Conservation (phyloP, 495 filamentous ascomycete genomes). For the Trichoderma virens region DNA sequence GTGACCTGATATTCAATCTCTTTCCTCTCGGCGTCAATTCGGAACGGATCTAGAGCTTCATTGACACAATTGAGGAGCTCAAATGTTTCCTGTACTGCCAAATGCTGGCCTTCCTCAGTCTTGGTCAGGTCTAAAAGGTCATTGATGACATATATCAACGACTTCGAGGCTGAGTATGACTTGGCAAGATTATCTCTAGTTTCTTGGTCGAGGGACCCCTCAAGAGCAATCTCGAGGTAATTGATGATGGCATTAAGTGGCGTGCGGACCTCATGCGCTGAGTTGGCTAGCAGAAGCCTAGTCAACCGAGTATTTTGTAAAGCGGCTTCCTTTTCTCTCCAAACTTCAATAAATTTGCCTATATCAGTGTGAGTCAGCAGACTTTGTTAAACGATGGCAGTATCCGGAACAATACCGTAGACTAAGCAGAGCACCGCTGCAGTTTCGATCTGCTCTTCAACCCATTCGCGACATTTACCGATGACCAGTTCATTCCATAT, state of each 20-base stretch:
- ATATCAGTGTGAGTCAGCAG: conserved; percentile 13
- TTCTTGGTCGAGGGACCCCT: conserved; percentile 72
- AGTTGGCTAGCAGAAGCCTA: conserved; percentile 75
- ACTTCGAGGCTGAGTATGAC: conserved; percentile 94
- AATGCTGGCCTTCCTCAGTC: conserved; percentile 69
- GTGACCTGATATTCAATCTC: conserved; percentile 58
- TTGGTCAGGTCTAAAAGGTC: conserved; percentile 90
- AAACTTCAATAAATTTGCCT: conserved; percentile 69
- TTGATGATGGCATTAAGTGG: conserved; percentile 96
- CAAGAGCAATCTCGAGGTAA: conserved; percentile 87
- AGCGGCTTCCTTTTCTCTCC: conserved; percentile 84
- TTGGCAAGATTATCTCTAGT: conserved; percentile 80
- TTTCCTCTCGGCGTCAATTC: conserved; percentile 68
- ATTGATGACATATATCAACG: conserved; percentile 91
- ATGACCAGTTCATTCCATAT: conserved; percentile 70
- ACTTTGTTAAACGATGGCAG: neutral
- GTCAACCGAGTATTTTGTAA: conserved; percentile 78
- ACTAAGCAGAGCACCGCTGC: conserved; percentile 84
- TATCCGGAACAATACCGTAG: conserved; percentile 59
- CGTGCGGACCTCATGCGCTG: conserved; percentile 90
- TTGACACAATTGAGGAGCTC: conserved; percentile 63
- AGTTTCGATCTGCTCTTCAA: conserved; percentile 70
- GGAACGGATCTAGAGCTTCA: conserved; percentile 70
- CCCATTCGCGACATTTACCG: conserved; percentile 69
- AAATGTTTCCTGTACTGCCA: conserved; percentile 78